Base-by-base conservation (phyloP, 2,329 filamentous ascomycete genomes). In the Epicoccum nigrum region DNA sequence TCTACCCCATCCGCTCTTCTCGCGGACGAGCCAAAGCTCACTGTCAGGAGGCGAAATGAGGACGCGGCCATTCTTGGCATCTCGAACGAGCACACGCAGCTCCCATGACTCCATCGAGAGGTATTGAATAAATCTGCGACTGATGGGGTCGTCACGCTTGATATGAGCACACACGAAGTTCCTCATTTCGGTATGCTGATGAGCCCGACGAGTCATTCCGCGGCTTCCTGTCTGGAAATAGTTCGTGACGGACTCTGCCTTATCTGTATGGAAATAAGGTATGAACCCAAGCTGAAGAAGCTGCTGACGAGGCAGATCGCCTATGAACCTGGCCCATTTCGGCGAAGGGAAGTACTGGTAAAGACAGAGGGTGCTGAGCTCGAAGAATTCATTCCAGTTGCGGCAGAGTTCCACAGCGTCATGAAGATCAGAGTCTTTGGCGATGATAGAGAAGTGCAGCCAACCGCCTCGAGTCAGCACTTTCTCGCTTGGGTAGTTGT, bases 311-410 rank as follows among this genome's bases (percentile, higher is more conserved):
- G 70, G 44, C 4, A 63, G 48, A 58, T 77, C 73, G 6, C 74
- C 71, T 15, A 73, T 67, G 71, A 76, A 79, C 4, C 63, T 67
- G 1, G 69, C 64, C 77, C 77, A 81, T 51, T 77, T 76, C 11
- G 74, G 68, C 1, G 74, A 74, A 0, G 78, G 79, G 40, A 81
- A 81, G 55, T 77, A 81, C 35, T 76, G 68, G 65, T 76, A 77
- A 8, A 72, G 51, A 7, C 75, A 72, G 2, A 81, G 68, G 32
- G 76, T 74, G 47, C 76, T 78, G 16, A 81, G 63, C 55, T 80
- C 75, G 46, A 74, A 79, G 58, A 81, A 79, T 57, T 81, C 79
- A 32, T 78, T 74, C 79, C 78, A 81, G 59, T 78, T 77, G 20
- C 77, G 73, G 55, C 78, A 81, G 9, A 81, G 70, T n/a, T 72